These are phyloP conservation scores for Carex scoparia DNA, from an alignment of 176 grass and related monocot species.

Conservation along the genomic window DNA sequence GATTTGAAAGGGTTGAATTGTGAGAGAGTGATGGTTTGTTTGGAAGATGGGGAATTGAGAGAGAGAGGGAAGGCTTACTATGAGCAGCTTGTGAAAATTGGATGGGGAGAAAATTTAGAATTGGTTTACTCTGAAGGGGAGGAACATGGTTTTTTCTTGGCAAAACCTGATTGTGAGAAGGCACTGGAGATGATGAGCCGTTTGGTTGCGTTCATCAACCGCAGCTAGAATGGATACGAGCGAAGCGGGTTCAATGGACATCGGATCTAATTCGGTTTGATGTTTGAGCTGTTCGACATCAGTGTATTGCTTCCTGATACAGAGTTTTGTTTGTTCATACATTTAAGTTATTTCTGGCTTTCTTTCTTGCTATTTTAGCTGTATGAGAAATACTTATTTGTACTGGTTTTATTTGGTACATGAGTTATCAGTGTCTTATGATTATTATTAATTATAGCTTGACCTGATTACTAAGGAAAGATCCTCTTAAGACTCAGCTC, in stretches of 20 bases:
- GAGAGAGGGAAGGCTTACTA: slow-evolving; percentile 12
- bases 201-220: slow-evolving; percentile 33
- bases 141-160: slow-evolving; percentile 16
- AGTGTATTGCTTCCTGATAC: too few species aligned
- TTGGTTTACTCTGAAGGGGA: slow-evolving; percentile 16
- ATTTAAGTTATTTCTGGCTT: neutral
- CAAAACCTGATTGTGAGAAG: slow-evolving; percentile 7
- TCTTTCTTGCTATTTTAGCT: neutral
- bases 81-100: slow-evolving; percentile 4
- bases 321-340: neutral
- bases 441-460: neutral
- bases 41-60: slow-evolving; percentile 9
- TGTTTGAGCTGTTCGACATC: too few species aligned
- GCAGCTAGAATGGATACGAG: neutral
- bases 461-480: too few species aligned
- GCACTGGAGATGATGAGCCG: slow-evolving; percentile 17
- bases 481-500: too few species aligned
- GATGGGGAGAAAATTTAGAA: slow-evolving; percentile 17
- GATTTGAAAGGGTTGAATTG: slow-evolving; percentile 32
- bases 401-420: neutral
- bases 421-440: neutral
- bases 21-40: slow-evolving; percentile 28
- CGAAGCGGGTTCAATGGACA: too few species aligned
- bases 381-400: neutral
- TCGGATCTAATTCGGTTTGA: too few species aligned